These are phyloP conservation scores for Hymenoscyphus repandus DNA, from an alignment of 2,329 filamentous ascomycete genomes.

Conservation along the genomic window DNA sequence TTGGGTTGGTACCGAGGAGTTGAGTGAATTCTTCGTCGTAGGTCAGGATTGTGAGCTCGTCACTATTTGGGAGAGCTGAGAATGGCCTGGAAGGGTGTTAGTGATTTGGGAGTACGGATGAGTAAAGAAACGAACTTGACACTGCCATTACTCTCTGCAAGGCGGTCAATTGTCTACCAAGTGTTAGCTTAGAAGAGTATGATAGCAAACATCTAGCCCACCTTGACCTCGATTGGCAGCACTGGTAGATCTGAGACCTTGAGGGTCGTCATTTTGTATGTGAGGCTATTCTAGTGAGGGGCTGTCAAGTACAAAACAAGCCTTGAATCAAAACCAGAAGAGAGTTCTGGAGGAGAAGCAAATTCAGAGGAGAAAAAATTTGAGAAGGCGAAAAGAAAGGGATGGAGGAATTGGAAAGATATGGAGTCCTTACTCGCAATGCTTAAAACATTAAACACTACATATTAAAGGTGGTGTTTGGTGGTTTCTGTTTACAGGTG, in stretches of 20 bases:
- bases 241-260: slow-evolving; percentile 18
- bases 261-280: slow-evolving; percentile 17
- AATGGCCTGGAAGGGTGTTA: slow-evolving; percentile 10
- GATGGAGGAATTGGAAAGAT: too few species aligned
- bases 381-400: too few species aligned
- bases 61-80: slow-evolving; percentile 10
- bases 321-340: too few species aligned
- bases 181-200: neutral
- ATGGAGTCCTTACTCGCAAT: too few species aligned
- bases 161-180: slow-evolving; percentile 19
- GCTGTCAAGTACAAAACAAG: too few species aligned
- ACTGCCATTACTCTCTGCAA: slow-evolving; percentile 22
- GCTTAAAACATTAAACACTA: too few species aligned
- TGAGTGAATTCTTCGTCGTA: slow-evolving; percentile 35
- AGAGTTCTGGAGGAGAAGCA: too few species aligned
- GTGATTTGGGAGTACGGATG: neutral
- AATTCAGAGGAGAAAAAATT: too few species aligned
- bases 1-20: slow-evolving; percentile 32
- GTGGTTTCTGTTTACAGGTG: too few species aligned
- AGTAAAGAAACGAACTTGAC: slow-evolving; percentile 15
- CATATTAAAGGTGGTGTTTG: too few species aligned
- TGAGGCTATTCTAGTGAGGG: neutral
- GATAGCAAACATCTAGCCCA: slow-evolving; percentile 2
- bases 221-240: slow-evolving; percentile 15
- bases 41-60: slow-evolving; percentile 33